Percentiles rank a stretch among this genome's conserved stretches.
Conservation (phyloP, 2,329 filamentous ascomycete species). For the Annulohypoxylon truncatum region DNA sequence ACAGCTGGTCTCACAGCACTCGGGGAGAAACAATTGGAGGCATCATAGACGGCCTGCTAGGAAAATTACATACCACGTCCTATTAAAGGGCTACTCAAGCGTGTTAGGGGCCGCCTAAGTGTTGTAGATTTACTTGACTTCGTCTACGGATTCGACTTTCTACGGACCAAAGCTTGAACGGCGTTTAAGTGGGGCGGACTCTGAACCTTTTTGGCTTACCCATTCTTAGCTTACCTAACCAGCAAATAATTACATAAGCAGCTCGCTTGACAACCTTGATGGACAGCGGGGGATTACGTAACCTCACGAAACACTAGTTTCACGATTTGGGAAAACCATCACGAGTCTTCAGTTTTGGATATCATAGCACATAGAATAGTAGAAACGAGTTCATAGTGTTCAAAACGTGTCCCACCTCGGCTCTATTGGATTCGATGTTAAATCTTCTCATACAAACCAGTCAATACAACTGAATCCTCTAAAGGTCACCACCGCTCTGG, state of each 20-base stretch:
- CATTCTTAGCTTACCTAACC: not conserved
- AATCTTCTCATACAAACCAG: conserved; percentile 45
- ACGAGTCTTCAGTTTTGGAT: conserved; percentile 9
- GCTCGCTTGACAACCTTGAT: too few species aligned
- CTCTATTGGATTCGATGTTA: conserved; percentile 40
- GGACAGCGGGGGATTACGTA: too few species aligned
- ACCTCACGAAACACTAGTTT: not conserved
- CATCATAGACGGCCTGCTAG: not conserved
- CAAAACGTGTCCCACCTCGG: conserved; percentile 32
- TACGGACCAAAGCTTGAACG: not conserved
- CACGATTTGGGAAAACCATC: not conserved
- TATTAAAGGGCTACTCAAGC: not conserved
- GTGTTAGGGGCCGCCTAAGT: not conserved
- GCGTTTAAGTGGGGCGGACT: conserved; percentile 14
- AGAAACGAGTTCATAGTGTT: conserved; percentile 40
- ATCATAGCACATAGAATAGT: not conserved
- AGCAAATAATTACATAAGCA: conserved; percentile 9
- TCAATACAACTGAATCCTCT: conserved; percentile 40
- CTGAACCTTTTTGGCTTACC: too few species aligned
- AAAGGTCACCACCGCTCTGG: conserved; percentile 23
- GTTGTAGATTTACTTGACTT: not conserved
- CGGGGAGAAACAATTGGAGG: not conserved
- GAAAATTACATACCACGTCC: conserved; percentile 4
- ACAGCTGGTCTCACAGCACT: not conserved
- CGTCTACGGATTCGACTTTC: not conserved